Conservation (phyloP, 1,284 basidiomycete species). For the Clitocybe nebularis region DNA sequence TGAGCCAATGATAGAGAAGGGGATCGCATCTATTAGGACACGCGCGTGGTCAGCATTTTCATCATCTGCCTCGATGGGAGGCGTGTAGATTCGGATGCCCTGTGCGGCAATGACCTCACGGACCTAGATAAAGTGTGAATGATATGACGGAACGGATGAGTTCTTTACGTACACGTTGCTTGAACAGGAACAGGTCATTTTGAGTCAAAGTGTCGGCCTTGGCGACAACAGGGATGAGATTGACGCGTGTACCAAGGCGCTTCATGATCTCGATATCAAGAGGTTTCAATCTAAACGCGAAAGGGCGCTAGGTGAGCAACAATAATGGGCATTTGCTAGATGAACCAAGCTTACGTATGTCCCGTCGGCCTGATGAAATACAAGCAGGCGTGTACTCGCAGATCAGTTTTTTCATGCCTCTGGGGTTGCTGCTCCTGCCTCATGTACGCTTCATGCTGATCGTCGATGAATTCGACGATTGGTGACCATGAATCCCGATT, state of each 20-base stretch:
- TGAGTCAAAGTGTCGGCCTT: conserved; percentile 97
- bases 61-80: conserved; percentile 91
- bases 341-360: conserved; percentile 70
- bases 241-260: conserved; percentile 91
- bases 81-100: conserved; percentile 92
- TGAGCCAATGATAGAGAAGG: conserved; percentile 98
- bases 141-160: conserved; percentile 9
- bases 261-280: conserved; percentile 99
- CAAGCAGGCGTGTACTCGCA: conserved; percentile 94
- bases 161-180: conserved; percentile 71
- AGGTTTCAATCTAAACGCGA: conserved; percentile 76
- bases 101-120: conserved; percentile 90
- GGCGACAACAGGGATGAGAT: conserved; percentile 96
- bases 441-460: conserved; percentile 99
- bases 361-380: conserved; percentile 98
- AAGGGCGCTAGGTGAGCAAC: conserved; percentile 2
- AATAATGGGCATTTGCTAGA: background rate
- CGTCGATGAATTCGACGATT: conserved; percentile 99
- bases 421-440: conserved; percentile 98
- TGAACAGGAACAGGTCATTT: conserved; percentile 88
- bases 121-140: conserved; percentile 45
- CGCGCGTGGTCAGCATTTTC: conserved; percentile 90
- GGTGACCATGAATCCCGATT: conserved; percentile 98
- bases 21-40: conserved; percentile 85
- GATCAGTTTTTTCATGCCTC: conserved; percentile 89